These are phyloP conservation scores for Hysterium pulicare DNA, from an alignment of 2,329 filamentous ascomycete genomes.

Conservation along the genomic window DNA sequence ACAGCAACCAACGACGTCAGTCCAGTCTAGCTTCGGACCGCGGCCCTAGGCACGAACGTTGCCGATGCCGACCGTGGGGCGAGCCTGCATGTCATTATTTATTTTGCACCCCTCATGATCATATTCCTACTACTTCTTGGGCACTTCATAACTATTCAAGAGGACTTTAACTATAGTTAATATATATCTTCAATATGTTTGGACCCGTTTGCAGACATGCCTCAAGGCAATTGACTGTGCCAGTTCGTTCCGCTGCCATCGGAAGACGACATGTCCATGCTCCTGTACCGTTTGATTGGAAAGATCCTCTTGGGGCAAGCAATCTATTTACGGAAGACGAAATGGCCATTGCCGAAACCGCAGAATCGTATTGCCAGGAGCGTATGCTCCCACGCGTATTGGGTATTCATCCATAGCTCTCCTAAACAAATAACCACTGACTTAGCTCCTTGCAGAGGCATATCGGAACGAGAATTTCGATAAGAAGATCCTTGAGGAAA, in stretches of 20 bases:
- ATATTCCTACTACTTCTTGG: conserved; percentile 1
- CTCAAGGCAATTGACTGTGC: conserved; percentile 37
- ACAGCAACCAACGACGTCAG: too few relatives aligned
- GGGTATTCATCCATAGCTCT: conserved; percentile 50
- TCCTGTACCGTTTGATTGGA: conserved; percentile 72
- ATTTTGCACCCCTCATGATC: neutral
- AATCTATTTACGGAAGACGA: conserved; percentile 87
- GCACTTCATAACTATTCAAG: neutral
- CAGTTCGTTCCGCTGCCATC: conserved; percentile 23
- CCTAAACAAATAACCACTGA: conserved; percentile 4
- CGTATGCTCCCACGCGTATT: conserved; percentile 79
- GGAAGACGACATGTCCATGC: conserved; percentile 42
- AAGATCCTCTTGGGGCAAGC: conserved; percentile 76
- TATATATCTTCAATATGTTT: conserved; percentile 37
- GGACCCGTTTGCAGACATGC: conserved; percentile 39
- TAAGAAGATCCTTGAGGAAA: conserved; percentile 78
- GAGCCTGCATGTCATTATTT: too few relatives aligned
- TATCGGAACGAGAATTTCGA: conserved; percentile 88
- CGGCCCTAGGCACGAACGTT: neutral
- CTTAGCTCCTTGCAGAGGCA: conserved; percentile 56
- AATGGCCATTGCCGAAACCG: conserved; percentile 81
- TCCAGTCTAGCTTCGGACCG: conserved; percentile 1
- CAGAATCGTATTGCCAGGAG: conserved; percentile 92
- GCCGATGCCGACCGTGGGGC: neutral
- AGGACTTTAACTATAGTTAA: too few relatives aligned